Evolutionary conservation across 257 asterid species (phyloP).

Genomic region (Capsicum baccatum): DNA sequence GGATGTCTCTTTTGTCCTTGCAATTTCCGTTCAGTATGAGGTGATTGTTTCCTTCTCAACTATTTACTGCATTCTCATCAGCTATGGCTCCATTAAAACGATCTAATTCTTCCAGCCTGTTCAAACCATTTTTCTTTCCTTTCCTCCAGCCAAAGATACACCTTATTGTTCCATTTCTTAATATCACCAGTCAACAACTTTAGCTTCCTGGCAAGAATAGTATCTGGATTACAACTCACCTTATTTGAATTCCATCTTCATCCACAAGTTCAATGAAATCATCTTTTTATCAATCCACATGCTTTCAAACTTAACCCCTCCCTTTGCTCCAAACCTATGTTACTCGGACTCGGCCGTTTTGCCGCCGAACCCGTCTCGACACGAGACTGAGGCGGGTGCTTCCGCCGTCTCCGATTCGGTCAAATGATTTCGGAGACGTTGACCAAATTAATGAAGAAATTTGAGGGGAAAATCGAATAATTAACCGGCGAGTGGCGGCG

Average conservation of each 20-base stretch:
- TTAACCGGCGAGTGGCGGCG: too few species aligned
- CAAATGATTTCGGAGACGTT: too few species aligned
- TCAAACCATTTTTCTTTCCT: neutral
- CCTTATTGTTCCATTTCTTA: neutral
- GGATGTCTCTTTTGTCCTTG: neutral
- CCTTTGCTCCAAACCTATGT: neutral
- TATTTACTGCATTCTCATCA: conserved; percentile 13
- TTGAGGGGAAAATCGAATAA: too few species aligned
- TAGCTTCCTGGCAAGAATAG: neutral
- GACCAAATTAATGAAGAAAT: too few species aligned
- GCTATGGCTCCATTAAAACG: neutral
- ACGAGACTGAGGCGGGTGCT: too few species aligned
- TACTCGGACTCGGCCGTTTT: too few species aligned
- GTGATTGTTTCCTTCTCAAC: conserved; percentile 10
- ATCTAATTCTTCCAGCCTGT: neutral
- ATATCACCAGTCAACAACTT: neutral
- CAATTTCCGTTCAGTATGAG: neutral
- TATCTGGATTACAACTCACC: conserved; percentile 7
- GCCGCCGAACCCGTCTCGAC: too few species aligned
- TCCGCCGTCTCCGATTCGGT: too few species aligned
- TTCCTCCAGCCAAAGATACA: neutral
- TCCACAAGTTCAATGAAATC: conserved; percentile 12
- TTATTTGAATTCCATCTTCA: neutral
- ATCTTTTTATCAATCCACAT: neutral
- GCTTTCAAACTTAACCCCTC: neutral